Evolutionary conservation across 805 yeast genomes (phyloP).

Genomic region (Zygosaccharomyces bailii): DNA sequence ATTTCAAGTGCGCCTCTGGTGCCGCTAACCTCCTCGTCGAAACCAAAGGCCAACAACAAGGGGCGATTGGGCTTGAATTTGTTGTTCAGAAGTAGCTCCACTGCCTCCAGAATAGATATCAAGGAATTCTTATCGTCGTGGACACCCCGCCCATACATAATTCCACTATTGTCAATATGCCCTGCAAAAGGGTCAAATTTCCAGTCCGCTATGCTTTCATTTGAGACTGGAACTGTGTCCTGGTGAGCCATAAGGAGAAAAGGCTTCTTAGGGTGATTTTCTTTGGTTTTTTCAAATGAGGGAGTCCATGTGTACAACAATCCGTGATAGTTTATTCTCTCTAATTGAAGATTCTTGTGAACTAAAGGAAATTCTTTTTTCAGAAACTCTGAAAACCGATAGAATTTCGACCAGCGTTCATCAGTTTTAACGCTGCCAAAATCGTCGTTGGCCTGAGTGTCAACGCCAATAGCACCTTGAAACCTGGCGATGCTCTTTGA

Average conservation of each 20-base stretch:
- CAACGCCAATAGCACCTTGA: conserved; percentile 3
- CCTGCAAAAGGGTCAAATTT: conserved; percentile 8
- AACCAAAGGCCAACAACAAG: conserved; percentile 7
- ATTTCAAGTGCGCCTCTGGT: conserved; percentile 8
- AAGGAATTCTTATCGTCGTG: conserved; percentile 9
- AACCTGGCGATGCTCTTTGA: conserved; percentile 5
- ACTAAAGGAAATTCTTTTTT: conserved; percentile 7
- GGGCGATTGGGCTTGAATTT: conserved; percentile 7
- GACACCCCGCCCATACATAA: conserved; percentile 9
- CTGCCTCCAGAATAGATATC: conserved; percentile 6
- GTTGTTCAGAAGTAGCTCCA: conserved; percentile 6
- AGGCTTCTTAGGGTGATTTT: conserved; percentile 1
- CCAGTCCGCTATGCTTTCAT: conserved; percentile 7
- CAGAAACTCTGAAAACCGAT: conserved; percentile 11
- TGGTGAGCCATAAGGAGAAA: conserved; percentile 7
- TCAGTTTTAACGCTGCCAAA: conserved; percentile 9
- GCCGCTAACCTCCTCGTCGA: conserved; percentile 9
- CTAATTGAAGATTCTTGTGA: conserved; percentile 5
- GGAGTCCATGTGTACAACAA: conserved; percentile 8
- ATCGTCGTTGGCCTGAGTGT: conserved; percentile 8
- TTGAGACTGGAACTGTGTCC: conserved; percentile 10
- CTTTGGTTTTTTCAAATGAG: neutral
- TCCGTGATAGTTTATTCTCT: conserved; percentile 6
- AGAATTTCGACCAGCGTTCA: conserved; percentile 10
- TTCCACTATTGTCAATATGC: conserved; percentile 5